Evolutionary conservation across 139 green algal genomes (phyloP).

Genomic region (Coccomyxa sp.): DNA sequence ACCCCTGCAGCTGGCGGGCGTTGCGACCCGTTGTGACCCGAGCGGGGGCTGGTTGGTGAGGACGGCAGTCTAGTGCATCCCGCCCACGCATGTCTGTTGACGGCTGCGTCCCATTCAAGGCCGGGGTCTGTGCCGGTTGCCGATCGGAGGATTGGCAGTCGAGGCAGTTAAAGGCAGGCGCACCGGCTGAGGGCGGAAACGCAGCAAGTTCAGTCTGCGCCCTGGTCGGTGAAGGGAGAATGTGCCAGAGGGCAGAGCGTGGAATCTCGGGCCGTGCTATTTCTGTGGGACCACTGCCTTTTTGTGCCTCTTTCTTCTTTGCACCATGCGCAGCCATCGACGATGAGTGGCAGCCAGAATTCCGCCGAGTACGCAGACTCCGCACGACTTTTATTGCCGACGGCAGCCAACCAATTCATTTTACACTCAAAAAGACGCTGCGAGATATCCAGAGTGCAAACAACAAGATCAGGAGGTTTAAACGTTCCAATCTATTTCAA

Average conservation of each 20-base stretch:
- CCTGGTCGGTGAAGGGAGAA: background rate
- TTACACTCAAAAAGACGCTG: too few relatives aligned
- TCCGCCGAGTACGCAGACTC: too few relatives aligned
- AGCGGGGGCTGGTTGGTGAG: background rate
- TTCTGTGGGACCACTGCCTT: background rate
- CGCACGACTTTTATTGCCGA: too few relatives aligned
- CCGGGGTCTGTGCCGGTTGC: background rate
- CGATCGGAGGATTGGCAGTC: background rate
- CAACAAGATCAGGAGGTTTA: too few relatives aligned
- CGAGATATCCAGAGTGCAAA: too few relatives aligned
- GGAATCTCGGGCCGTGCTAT: background rate
- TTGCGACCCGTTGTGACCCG: background rate
- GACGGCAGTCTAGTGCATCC: background rate
- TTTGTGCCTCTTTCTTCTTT: too few relatives aligned
- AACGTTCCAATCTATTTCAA: too few relatives aligned
- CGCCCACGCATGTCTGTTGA: background rate
- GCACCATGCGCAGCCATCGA: too few relatives aligned
- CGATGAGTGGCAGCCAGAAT: too few relatives aligned
- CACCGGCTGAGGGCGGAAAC: background rate
- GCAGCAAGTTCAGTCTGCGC: background rate
- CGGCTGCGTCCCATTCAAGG: background rate
- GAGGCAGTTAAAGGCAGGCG: background rate
- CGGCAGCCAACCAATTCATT: too few relatives aligned
- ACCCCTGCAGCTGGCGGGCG: background rate
- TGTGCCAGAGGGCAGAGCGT: background rate